Conservation (phyloP, 768 basidiomycete genomes). For the Royoungia palumana region DNA sequence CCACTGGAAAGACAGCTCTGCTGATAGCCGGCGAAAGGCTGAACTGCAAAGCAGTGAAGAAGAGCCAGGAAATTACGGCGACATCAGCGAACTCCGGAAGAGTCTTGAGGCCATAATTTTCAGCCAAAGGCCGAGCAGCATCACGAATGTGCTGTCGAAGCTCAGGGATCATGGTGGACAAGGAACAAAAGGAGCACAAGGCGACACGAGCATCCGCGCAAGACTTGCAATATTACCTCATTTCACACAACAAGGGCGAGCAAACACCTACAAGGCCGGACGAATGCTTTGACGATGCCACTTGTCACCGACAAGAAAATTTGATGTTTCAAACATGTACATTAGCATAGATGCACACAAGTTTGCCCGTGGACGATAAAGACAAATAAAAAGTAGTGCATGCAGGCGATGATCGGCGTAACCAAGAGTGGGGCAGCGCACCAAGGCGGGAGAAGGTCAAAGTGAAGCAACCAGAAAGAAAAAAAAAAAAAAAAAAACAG, state of each 20-base stretch:
- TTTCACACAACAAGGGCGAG: not conserved
- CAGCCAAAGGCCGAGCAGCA: slow-evolving; percentile 26
- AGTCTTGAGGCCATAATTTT: slow-evolving; percentile 46
- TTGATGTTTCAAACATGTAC: slow-evolving; percentile 27
- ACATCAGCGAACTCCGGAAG: slow-evolving; percentile 55
- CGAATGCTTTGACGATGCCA: not conserved
- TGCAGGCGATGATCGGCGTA: slow-evolving; percentile 18
- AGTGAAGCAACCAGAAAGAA: not conserved
- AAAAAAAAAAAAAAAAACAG: not conserved
- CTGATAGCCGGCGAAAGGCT: slow-evolving; percentile 55
- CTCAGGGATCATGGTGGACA: slow-evolving; percentile 27
- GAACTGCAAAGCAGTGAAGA: slow-evolving; percentile 58
- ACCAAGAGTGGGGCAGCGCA: slow-evolving; percentile 16
- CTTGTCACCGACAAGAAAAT: not conserved
- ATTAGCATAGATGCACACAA: slow-evolving; percentile 27
- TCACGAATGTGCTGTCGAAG: slow-evolving; percentile 29
- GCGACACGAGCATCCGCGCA: not conserved
- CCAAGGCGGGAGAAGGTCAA: slow-evolving; percentile 1
- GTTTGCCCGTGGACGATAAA: slow-evolving; percentile 29
- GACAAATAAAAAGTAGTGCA: slow-evolving; percentile 32
- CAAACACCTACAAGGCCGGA: slow-evolving; percentile 8
- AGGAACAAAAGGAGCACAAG: not conserved
- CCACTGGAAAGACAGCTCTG: slow-evolving; percentile 42
- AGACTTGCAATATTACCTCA: slow-evolving; percentile 19
- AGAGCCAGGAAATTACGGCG: slow-evolving; percentile 50